A percentile compares a stretch with the other conserved stretches of the same genome.
These are phyloP conservation scores for Nepenthes gracilis DNA, from an alignment of 148 eudicot species.

Conservation along the genomic window DNA sequence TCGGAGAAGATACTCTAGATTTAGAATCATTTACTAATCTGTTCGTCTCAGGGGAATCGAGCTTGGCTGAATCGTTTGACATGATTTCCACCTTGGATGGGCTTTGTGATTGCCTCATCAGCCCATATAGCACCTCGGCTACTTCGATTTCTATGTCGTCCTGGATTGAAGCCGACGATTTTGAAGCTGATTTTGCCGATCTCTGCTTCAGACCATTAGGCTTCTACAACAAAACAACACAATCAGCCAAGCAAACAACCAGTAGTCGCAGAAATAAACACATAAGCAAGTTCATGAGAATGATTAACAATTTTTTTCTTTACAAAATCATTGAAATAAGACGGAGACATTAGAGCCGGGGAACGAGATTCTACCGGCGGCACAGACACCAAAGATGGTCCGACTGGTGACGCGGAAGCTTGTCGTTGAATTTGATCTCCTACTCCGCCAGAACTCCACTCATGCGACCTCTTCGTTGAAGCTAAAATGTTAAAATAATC, in stretches of 20 bases:
- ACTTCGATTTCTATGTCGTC: conserved; percentile 95
- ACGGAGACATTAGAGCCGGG: conserved; percentile 42
- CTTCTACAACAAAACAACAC: conserved; percentile 39
- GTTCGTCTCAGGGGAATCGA: conserved; percentile 25
- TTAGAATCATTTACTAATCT: conserved; percentile 41
- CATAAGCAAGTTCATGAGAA: conserved; percentile 3
- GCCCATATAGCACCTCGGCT: conserved; percentile 78
- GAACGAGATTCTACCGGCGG: conserved; percentile 12
- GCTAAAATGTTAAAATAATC: conserved; percentile 19
- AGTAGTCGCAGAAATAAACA: neutral
- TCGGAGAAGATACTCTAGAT: conserved; percentile 55
- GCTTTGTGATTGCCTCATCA: conserved; percentile 73
- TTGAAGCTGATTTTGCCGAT: conserved; percentile 34
- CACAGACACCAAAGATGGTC: conserved; percentile 21
- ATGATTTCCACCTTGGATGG: conserved; percentile 42
- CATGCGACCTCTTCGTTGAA: conserved; percentile 73
- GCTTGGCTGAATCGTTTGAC: conserved; percentile 28
- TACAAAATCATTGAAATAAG: conserved; percentile 52
- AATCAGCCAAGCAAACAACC: conserved; percentile 8
- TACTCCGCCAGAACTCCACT: conserved; percentile 41
- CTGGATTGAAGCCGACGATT: conserved; percentile 39
- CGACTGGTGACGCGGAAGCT: conserved; percentile 52
- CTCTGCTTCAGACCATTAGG: conserved; percentile 47
- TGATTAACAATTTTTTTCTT: conserved; percentile 43
- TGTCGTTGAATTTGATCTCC: conserved; percentile 32